These are phyloP conservation scores for Ganoderma sinense DNA, from an alignment of 1,284 basidiomycete species.

Conservation along the genomic window DNA sequence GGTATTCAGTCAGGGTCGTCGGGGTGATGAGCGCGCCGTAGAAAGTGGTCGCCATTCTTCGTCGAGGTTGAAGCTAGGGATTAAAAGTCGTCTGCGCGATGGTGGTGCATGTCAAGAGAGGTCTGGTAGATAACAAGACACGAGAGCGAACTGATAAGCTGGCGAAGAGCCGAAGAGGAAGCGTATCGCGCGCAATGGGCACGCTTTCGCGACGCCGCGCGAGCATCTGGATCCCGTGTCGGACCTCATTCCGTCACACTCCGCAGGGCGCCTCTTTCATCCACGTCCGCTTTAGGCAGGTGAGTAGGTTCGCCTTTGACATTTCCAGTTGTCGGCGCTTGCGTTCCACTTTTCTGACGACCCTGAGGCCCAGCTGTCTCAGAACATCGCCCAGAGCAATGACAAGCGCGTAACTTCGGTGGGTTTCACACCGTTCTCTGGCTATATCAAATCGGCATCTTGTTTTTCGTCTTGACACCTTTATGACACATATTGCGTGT, in stretches of 20 bases:
- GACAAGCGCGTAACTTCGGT: background rate
- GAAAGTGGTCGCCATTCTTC: conserved; percentile 54
- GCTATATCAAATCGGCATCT: background rate
- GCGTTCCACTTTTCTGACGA: background rate
- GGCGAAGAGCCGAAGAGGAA: background rate
- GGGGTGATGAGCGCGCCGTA: conserved; percentile 78
- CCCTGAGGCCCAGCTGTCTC: conserved; percentile 4
- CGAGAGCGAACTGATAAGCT: background rate
- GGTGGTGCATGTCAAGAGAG: background rate
- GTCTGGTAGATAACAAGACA: background rate
- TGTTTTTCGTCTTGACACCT: background rate
- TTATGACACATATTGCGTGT: background rate
- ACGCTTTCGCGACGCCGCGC: background rate
- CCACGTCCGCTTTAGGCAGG: conserved; percentile 13
- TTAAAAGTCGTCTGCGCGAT: background rate
- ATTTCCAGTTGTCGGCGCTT: conserved; percentile 1
- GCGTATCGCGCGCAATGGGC: background rate
- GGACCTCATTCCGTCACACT: background rate
- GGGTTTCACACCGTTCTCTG: background rate
- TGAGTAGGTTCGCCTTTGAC: conserved; percentile 13
- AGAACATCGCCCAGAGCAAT: background rate
- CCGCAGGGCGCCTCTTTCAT: background rate
- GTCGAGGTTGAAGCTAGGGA: background rate
- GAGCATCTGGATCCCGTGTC: background rate
- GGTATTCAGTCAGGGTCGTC: conserved; percentile 57